Conservation (phyloP, 2,329 filamentous ascomycete species). For the Pseudogymnoascus sp. region DNA sequence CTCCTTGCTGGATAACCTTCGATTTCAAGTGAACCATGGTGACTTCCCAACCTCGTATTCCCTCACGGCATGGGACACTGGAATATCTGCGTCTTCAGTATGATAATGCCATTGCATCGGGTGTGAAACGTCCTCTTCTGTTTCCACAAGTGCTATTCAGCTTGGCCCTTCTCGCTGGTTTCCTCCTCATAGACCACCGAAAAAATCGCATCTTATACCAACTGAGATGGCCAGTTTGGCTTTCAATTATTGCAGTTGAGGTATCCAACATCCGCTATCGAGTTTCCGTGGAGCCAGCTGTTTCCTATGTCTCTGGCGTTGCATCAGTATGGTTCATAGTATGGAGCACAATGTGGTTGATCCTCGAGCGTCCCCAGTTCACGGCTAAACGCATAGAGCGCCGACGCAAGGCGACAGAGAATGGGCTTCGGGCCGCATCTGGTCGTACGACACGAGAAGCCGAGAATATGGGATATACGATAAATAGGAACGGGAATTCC, state of each 20-base stretch:
- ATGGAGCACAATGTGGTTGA: slow-evolving; percentile 41
- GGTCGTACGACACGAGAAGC: slow-evolving; percentile 10
- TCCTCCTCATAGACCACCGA: slow-evolving; percentile 49
- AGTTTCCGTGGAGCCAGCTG: slow-evolving; percentile 45
- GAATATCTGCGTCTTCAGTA: neutral
- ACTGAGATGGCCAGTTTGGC: slow-evolving; percentile 44
- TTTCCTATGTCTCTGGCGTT: slow-evolving; percentile 45
- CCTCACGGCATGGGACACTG: neutral
- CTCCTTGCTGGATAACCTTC: neutral
- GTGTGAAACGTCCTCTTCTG: slow-evolving; percentile 41
- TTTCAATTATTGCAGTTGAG: slow-evolving; percentile 38
- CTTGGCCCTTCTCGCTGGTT: slow-evolving; percentile 42
- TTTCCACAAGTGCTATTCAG: slow-evolving; percentile 46
- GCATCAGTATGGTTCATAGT: slow-evolving; percentile 45
- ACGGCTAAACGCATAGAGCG: slow-evolving; percentile 41
- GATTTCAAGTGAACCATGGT: neutral
- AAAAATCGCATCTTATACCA: slow-evolving; percentile 43
- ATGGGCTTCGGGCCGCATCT: neutral
- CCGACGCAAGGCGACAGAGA: slow-evolving; percentile 22
- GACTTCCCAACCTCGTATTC: neutral
- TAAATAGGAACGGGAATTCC: neutral
- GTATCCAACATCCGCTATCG: slow-evolving; percentile 34
- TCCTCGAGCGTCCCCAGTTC: slow-evolving; percentile 50
- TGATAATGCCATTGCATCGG: slow-evolving; percentile 28
- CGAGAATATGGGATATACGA: slow-evolving; percentile 15